Evolutionary conservation across 306 rosid genomes (phyloP).

Genomic region (Ormosia semicastrata): DNA sequence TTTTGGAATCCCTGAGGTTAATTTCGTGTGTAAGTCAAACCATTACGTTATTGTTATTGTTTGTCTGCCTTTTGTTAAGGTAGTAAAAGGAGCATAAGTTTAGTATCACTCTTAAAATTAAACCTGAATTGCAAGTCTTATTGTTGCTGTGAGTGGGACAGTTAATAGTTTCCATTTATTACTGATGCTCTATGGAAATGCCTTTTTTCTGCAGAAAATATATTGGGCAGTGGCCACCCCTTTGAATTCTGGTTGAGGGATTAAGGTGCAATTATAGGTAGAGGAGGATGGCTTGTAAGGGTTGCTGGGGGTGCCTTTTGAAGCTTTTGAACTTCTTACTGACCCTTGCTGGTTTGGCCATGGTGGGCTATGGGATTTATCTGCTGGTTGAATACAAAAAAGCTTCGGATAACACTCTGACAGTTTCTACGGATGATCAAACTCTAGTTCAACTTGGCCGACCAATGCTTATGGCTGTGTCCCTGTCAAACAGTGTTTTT

Average conservation of each 20-base stretch:
- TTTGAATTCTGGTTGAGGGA: slow-evolving; percentile 41
- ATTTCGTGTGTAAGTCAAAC: background rate
- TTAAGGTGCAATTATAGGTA: slow-evolving; percentile 27
- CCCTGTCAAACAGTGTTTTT: slow-evolving; percentile 50
- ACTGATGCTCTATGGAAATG: slow-evolving; percentile 25
- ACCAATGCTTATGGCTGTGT: slow-evolving; percentile 73
- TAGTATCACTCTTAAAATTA: background rate
- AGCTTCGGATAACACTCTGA: slow-evolving; percentile 24
- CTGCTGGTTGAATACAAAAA: slow-evolving; percentile 62
- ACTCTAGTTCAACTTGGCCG: slow-evolving; percentile 69
- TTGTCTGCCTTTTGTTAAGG: background rate
- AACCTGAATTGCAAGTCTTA: background rate
- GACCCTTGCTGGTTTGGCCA: slow-evolving; percentile 86
- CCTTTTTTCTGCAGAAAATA: slow-evolving; percentile 30
- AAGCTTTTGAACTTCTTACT: slow-evolving; percentile 84
- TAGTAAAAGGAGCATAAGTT: background rate
- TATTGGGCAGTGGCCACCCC: slow-evolving; percentile 24
- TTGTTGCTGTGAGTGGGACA: slow-evolving; percentile 13
- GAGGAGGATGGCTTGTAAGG: slow-evolving; percentile 88
- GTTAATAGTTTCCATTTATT: background rate
- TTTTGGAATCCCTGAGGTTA: background rate
- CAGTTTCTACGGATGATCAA: slow-evolving; percentile 39
- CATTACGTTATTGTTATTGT: background rate
- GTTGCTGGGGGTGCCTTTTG: slow-evolving; percentile 83
- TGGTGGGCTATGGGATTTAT: slow-evolving; percentile 95